Base-by-base conservation (phyloP, 1,284 basidiomycete species). In the Puccinia coronata region DNA sequence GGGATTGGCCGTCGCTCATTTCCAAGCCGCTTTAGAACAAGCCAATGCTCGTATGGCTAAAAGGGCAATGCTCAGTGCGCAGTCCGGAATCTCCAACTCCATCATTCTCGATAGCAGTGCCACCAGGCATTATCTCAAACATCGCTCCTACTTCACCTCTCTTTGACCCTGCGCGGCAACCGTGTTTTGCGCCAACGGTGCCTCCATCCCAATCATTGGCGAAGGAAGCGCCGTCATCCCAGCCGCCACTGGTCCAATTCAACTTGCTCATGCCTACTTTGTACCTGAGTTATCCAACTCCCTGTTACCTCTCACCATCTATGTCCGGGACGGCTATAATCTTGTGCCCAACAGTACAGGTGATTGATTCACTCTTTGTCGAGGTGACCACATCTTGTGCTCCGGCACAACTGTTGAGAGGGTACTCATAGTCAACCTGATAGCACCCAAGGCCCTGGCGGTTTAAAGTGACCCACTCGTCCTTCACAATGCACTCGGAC, bases 61-160 rank as follows among this genome's bases (percentile, higher is more conserved):
- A n/a, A n/a, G n/a, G n/a, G n/a, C n/a, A n/a, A n/a, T n/a, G n/a
- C n/a, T n/a, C n/a, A n/a, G n/a, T n/a, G n/a, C n/a, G n/a, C n/a
- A n/a, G n/a, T n/a, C n/a, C n/a, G n/a, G n/a, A n/a, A n/a, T n/a
- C n/a, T n/a, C n/a, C n/a, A n/a, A 67, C 31, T 23, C 39, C 18
- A 67, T 67, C 65, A 67, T 67, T 16, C 25, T 67, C 4, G 43
- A 67, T 39, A 67, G 65, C 18, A 39, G 65, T 8, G 65, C 65
- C 39, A n/a, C 65, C 18, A 28, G 65, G 2, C 65, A 67, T 39
- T 67, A 14, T 28, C 39, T 67, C 23, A 67, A 67, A n/a, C 23
- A 9, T 12, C 18, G 20, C 14, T 28, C 5, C 2, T 67, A 43
- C 39, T 67, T 67, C 65, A 5, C 36, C 25, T n/a, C 65, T 25